Evolutionary conservation across 345 rosid genomes (phyloP), one percentile per base, ranked within the genome.

Genomic region (Syzygium aromaticum): DNA sequence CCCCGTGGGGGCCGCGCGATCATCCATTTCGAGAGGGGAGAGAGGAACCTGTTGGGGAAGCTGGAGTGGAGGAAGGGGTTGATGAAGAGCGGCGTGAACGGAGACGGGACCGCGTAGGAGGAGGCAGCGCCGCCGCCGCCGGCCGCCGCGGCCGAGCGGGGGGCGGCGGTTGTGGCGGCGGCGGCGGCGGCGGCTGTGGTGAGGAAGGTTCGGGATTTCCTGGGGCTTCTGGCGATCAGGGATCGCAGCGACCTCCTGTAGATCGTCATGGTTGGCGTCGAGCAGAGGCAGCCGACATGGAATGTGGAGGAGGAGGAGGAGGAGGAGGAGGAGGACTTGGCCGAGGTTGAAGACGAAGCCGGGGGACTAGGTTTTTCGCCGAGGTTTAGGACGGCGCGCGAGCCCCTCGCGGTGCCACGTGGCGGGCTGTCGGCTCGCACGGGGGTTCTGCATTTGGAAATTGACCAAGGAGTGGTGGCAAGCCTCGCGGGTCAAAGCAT

Each of bases 11-110:
- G 97, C 54, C 21, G 82, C 82, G 49, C 49, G 82, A 91, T 88
- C n/a, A 94, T 90, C 98, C 97, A 97, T 92, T 90, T 94, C 52
- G 95, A 91, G 84, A 95, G 88, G 73, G 89, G 93, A 11, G 92
- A 91, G 85, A 91, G 86, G 51, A 86, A 86, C 51, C 90, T 90
- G 87, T 85, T 51, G 88, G 85, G 40, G 89, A 63, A 56, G 88
- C 88, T 88, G 77, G 88, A 90, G 56, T 21, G 84, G 63, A 87
- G 88, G 77, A 84, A 89, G 88, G 38, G 85, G 83, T 87, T 87
- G 85, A 61, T 88, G 87, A 78, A 93, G 85, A 56, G 86, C 57
- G n/a, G 92, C 27, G 63, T 30, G 85, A 56, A 87, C 86, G 93
- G 91, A 27, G 93, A 87, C 64, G 64, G 84, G 86, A 89, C 28